phyloP scores from a whole-genome alignment of 768 basidiomycete species.

The Trametes sanguinea region DNA sequence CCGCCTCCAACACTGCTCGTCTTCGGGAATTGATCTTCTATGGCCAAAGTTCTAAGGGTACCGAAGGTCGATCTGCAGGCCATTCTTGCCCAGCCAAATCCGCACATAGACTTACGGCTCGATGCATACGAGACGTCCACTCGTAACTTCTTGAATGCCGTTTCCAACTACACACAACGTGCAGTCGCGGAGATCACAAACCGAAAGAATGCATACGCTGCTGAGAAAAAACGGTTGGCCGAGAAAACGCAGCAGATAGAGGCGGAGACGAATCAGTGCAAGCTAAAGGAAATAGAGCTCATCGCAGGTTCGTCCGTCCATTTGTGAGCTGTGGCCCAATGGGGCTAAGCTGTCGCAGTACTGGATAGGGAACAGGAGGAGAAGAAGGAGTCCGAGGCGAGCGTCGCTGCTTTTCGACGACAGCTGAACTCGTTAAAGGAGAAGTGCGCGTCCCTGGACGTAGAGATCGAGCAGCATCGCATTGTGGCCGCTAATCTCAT shows the following conservation, averaged over 20 bases:
- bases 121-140: conserved; percentile 66
- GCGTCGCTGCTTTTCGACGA: conserved; percentile 59
- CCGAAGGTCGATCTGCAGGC: conserved; percentile 65
- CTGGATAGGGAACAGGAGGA: conserved; percentile 74
- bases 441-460: conserved; percentile 56
- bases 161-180: conserved; percentile 70
- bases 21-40: not conserved
- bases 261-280: conserved; percentile 71
- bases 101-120: conserved; percentile 65
- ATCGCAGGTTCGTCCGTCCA: conserved; percentile 60
- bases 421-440: conserved; percentile 68
- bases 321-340: not conserved
- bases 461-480: conserved; percentile 74
- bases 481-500: conserved; percentile 60
- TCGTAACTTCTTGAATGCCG: conserved; percentile 70
- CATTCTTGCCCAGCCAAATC: conserved; percentile 52
- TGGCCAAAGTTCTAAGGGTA: conserved; percentile 28
- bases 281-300: conserved; percentile 77
- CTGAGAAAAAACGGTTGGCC: conserved; percentile 59
- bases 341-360: conserved; percentile 38
- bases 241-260: conserved; percentile 69
- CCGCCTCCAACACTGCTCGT: too few species aligned
- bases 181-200: conserved; percentile 71
- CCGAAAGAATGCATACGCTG: conserved; percentile 58
- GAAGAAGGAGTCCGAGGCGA: conserved; percentile 65